Percentiles rank a stretch among this genome's conserved stretches.
Conservation (phyloP, 2,329 filamentous ascomycete genomes). For the Teratosphaeriaceae sp. region DNA sequence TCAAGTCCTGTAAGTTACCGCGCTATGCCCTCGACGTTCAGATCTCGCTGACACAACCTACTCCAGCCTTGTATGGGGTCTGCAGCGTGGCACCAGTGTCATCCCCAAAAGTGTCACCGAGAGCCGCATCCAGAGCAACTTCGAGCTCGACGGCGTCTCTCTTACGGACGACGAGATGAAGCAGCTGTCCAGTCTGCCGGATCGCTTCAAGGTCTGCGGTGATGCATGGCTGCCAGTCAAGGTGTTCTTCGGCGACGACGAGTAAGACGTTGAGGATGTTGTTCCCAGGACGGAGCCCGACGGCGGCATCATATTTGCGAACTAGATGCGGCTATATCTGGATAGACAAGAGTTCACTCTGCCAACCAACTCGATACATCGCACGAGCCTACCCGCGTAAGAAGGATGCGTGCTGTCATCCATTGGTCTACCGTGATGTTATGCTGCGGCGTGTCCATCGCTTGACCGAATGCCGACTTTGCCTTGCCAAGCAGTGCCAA, state of each 20-base stretch:
- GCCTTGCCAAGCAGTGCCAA: too few relatives aligned
- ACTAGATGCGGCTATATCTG: too few relatives aligned
- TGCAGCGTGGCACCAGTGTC: slow-evolving; percentile 74
- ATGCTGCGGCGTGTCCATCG: too few relatives aligned
- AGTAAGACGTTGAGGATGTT: slow-evolving; percentile 42
- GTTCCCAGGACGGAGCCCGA: background rate
- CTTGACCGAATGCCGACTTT: too few relatives aligned
- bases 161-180: slow-evolving; percentile 66
- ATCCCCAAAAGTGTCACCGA: slow-evolving; percentile 79
- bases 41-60: slow-evolving; percentile 9
- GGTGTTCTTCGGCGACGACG: slow-evolving; percentile 75
- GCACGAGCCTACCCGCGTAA: too few relatives aligned
- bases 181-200: slow-evolving; percentile 59
- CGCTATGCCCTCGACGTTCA: too few relatives aligned
- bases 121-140: slow-evolving; percentile 69
- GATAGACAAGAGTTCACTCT: too few relatives aligned
- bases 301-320: too few relatives aligned
- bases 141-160: slow-evolving; percentile 64
- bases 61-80: slow-evolving; percentile 65
- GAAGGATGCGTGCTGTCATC: too few relatives aligned
- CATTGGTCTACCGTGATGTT: too few relatives aligned
- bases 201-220: slow-evolving; percentile 76
- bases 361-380: too few relatives aligned
- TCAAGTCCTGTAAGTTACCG: slow-evolving; percentile 59
- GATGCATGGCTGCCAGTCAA: slow-evolving; percentile 68